Evolutionary conservation across 108 stramenopile genomes (phyloP).

Genomic region (Cyclotella kingstonii): DNA sequence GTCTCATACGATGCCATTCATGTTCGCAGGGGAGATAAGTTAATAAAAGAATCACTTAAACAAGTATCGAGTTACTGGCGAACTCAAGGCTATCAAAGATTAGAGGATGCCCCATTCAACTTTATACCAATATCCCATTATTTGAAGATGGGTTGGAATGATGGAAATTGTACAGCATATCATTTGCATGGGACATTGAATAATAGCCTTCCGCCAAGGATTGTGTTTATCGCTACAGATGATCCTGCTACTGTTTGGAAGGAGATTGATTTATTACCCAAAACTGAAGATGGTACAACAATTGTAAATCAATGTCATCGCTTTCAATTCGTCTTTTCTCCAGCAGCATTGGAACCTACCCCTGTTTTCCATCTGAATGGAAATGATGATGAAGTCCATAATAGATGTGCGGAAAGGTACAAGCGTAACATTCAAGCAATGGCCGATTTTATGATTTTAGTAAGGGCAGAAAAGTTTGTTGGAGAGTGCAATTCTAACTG

Average conservation of each 20-base stretch:
- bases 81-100: constrained; percentile 6
- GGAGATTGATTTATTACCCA: constrained; percentile 51
- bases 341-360: neutral
- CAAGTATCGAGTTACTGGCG: constrained; percentile 13
- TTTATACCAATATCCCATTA: constrained; percentile 39
- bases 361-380: constrained; percentile 12
- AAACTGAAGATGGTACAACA: constrained; percentile 47
- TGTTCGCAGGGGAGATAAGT: constrained; percentile 34
- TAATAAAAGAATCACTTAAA: constrained; percentile 1
- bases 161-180: constrained; percentile 1
- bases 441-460: constrained; percentile 38
- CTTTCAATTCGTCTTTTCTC: constrained; percentile 30
- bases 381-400: constrained; percentile 5
- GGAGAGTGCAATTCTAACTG: constrained; percentile 39
- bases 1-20: constrained; percentile 32
- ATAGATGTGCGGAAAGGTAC: constrained; percentile 28
- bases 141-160: constrained; percentile 4
- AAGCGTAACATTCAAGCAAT: constrained; percentile 25
- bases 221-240: constrained; percentile 35
- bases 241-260: constrained; percentile 11
- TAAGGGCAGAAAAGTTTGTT: constrained; percentile 20
- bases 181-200: constrained; percentile 1
- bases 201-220: neutral
- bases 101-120: constrained; percentile 13
- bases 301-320: constrained; percentile 58